These are phyloP conservation scores for Zygosaccharomyces bisporus DNA, from an alignment of 805 yeast genomes.

Conservation along the genomic window DNA sequence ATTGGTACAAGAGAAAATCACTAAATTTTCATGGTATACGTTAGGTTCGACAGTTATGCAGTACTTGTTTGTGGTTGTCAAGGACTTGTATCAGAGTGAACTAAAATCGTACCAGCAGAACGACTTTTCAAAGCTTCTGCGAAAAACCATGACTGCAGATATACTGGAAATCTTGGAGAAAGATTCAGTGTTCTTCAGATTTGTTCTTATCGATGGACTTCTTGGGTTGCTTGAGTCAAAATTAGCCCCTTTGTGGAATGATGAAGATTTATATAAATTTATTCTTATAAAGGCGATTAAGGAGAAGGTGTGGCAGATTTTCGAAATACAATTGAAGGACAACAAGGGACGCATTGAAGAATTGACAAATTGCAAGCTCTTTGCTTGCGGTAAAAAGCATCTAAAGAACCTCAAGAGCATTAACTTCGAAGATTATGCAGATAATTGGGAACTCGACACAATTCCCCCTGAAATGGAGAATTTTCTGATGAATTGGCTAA, in stretches of 20 bases:
- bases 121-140: conserved; percentile 7
- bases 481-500: conserved; percentile 24
- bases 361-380: conserved; percentile 16
- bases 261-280: conserved; percentile 27
- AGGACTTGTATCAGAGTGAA: conserved; percentile 26
- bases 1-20: conserved; percentile 20
- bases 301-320: conserved; percentile 26
- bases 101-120: conserved; percentile 11
- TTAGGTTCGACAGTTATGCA: conserved; percentile 35
- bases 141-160: conserved; percentile 19
- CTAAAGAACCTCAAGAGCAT: conserved; percentile 14
- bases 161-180: conserved; percentile 18
- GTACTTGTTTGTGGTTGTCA: conserved; percentile 28
- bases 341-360: conserved; percentile 1
- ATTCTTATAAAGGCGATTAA: conserved; percentile 25
- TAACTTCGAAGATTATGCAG: conserved; percentile 21
- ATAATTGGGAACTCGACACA: conserved; percentile 19
- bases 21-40: conserved; percentile 28
- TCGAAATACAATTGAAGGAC: conserved; percentile 4
- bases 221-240: conserved; percentile 23
- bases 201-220: conserved; percentile 26
- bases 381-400: conserved; percentile 16
- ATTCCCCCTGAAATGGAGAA: conserved; percentile 19
- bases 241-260: conserved; percentile 28
- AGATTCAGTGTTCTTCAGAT: conserved; percentile 18